Percentiles rank a stretch among this genome's conserved stretches.
phyloP scores from a whole-genome alignment of 2,329 filamentous ascomycete genomes.

The Apiospora pterosperma region DNA sequence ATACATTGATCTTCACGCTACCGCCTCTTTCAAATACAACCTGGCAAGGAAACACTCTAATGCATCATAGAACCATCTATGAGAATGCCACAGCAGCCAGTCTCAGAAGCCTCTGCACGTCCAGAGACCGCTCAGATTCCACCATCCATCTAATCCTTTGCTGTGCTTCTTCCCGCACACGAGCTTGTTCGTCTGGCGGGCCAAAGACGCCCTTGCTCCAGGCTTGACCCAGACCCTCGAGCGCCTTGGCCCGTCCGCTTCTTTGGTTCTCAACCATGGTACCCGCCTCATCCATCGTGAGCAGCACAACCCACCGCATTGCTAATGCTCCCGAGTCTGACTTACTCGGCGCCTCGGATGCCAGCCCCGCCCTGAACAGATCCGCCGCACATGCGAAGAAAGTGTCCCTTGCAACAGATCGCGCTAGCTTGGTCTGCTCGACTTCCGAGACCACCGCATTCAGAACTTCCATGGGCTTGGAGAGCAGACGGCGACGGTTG shows the following conservation, averaged over 20 bases:
- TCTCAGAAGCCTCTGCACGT: constrained; percentile 42
- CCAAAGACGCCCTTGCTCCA: constrained; percentile 42
- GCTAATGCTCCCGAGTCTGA: constrained; percentile 17
- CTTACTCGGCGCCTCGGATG: constrained; percentile 13
- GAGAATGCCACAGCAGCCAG: background rate
- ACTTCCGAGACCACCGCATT: constrained; percentile 36
- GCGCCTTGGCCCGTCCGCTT: constrained; percentile 42
- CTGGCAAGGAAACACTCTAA: background rate
- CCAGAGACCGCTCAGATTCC: constrained; percentile 39
- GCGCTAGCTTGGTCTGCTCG: constrained; percentile 25
- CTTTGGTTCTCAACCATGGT: constrained; percentile 51
- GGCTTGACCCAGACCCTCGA: constrained; percentile 38
- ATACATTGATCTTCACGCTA: background rate
- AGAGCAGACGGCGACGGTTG: constrained; percentile 35
- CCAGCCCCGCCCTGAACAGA: constrained; percentile 39
- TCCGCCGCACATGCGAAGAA: constrained; percentile 51
- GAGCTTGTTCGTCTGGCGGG: constrained; percentile 9
- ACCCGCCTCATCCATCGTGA: constrained; percentile 44
- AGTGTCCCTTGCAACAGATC: constrained; percentile 43
- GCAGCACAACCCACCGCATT: constrained; percentile 40
- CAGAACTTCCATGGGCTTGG: constrained; percentile 35
- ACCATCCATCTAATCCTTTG: constrained; percentile 31
- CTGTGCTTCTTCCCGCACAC: constrained; percentile 25
- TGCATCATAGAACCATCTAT: background rate
- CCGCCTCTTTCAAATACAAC: background rate